Conservation (phyloP, 2,329 filamentous ascomycete genomes). For the Exophiala sideris region DNA sequence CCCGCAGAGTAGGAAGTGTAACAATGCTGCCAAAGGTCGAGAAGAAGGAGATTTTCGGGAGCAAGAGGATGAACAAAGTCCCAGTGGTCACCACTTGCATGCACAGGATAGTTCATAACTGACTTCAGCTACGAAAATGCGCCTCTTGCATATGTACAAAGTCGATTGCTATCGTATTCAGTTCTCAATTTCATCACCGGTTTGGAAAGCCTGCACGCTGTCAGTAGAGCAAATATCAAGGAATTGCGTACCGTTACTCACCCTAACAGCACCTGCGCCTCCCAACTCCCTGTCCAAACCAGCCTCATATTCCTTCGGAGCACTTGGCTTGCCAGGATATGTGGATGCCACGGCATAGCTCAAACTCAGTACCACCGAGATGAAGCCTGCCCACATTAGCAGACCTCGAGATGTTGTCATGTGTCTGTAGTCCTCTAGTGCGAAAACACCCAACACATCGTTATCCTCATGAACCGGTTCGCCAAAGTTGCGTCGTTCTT, state of each 20-base stretch:
- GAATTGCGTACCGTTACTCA: constrained; percentile 44
- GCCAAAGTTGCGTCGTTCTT: constrained; percentile 94
- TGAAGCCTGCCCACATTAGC: constrained; percentile 65
- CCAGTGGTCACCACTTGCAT: no score
- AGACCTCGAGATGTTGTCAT: constrained; percentile 67
- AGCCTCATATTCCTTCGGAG: constrained; percentile 64
- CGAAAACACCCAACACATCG: constrained; percentile 86
- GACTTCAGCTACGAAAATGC: constrained; percentile 12
- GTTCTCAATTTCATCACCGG: constrained; percentile 12
- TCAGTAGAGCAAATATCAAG: constrained; percentile 5
- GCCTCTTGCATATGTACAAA: constrained; percentile 7
- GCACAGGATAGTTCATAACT: no score
- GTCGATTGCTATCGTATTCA: background rate
- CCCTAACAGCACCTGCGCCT: constrained; percentile 63
- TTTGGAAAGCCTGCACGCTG: constrained; percentile 12
- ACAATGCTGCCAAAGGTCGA: no score
- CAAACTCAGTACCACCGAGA: constrained; percentile 61
- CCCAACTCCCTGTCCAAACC: constrained; percentile 74
- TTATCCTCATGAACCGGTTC: constrained; percentile 97
- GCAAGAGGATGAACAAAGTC: no score
- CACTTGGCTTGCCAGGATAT: constrained; percentile 70
- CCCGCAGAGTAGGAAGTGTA: no score
- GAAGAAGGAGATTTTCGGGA: no score
- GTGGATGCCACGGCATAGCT: constrained; percentile 64
- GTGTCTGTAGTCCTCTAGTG: constrained; percentile 85